phyloP scores from a whole-genome alignment of 345 rosid species.

The Clarkia xantiana region DNA sequence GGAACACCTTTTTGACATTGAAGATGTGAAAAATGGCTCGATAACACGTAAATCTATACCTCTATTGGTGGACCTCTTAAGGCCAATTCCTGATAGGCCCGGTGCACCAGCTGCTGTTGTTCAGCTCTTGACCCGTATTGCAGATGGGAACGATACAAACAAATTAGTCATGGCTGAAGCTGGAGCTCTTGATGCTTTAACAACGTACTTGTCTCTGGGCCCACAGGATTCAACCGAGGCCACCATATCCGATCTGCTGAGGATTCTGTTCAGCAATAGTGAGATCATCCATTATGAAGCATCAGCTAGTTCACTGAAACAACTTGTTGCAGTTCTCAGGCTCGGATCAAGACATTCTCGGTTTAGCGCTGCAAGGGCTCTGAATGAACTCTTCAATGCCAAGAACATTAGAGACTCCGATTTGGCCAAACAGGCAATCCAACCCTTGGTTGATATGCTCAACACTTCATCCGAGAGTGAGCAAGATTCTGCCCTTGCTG shows the following conservation, averaged over 20 bases:
- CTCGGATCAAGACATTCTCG: constrained; percentile 69
- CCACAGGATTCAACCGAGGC: constrained; percentile 80
- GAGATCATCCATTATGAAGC: constrained; percentile 57
- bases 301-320: constrained; percentile 58
- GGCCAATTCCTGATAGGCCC: constrained; percentile 80
- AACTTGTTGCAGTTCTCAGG: constrained; percentile 75
- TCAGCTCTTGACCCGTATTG: constrained; percentile 49
- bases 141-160: constrained; percentile 60
- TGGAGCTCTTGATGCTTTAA: constrained; percentile 81
- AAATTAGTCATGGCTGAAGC: constrained; percentile 73
- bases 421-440: constrained; percentile 61
- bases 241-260: constrained; percentile 50
- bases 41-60: constrained; percentile 70
- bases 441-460: constrained; percentile 79
- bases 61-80: constrained; percentile 70
- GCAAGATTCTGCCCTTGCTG: constrained; percentile 59
- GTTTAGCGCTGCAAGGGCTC: constrained; percentile 71
- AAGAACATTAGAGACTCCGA: constrained; percentile 60
- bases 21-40: constrained; percentile 66
- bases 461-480: constrained; percentile 55
- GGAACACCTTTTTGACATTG: constrained; percentile 57
- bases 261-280: constrained; percentile 54
- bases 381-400: constrained; percentile 57
- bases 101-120: constrained; percentile 75
- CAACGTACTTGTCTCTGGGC: constrained; percentile 63